Base-by-base conservation (phyloP, 495 filamentous ascomycete genomes). In the Hyaloscypha hepaticicola region DNA sequence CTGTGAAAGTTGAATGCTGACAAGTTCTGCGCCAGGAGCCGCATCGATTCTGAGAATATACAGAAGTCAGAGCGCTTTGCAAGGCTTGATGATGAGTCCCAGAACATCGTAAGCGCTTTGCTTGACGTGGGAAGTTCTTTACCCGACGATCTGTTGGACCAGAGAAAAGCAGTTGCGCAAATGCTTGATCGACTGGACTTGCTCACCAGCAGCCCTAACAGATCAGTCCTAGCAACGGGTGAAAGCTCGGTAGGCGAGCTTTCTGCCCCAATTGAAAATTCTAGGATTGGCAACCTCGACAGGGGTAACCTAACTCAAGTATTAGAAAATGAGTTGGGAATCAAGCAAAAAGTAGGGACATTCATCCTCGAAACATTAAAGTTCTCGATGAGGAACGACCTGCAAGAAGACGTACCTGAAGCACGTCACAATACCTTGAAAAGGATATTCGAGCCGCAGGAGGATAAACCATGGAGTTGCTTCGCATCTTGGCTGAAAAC, bases 381-480 rank as follows among this genome's bases (percentile, higher is more conserved):
- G n/a, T 74, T 56, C 48, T 57, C 61, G 19, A 50, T 62, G 8
- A 74, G 71, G 68, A 25, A 53, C 4, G 58, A 69, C n/a, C 69
- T 71, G 14, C 66, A 73, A 27, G 66, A 73, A 27, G 56, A 65
- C 14, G 60, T 74, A 7, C 52, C 34, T 22, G 63, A 58, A 41
- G 71, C 69, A 6, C 65, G 70, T 49, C 31, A 34, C 4, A 48
- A 60, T 8, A 74, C 72, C 7, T 72, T 73, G 45, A 67, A 66
- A 26, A 72, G 72, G 71, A 67, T 68, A 25, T 68, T 68, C 63
- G 33, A 65, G 52, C 31, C 31, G 22, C n/a, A 24, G 5, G 31
- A 67, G 12, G 41, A 52, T 25, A 19, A 21, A n/a, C 1, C 16
- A 1, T 70, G 72, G 65, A 66, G 70, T 28, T 51, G 67, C 70